phyloP scores from a whole-genome alignment of 2,329 filamentous ascomycete genomes.

The Alternaria ethzedia region DNA sequence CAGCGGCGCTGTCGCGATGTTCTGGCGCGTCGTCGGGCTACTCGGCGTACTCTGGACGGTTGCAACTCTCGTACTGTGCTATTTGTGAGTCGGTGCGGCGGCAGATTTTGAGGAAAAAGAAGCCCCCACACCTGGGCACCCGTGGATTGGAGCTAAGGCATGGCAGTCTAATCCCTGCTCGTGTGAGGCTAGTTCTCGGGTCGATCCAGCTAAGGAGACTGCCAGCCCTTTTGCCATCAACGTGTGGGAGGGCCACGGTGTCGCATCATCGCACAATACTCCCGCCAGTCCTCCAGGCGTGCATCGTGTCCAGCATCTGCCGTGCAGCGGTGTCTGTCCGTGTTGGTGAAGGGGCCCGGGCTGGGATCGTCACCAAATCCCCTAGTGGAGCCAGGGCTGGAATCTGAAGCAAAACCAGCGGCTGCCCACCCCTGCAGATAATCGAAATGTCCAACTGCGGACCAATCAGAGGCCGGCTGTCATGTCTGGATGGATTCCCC shows the following conservation, averaged over 20 bases:
- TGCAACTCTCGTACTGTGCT: slow-evolving; percentile 1
- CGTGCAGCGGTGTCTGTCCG: neutral
- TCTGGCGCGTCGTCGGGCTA: neutral
- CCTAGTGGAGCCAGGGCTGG: slow-evolving; percentile 14
- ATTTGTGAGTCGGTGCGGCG: slow-evolving; percentile 12
- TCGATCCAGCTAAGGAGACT: slow-evolving; percentile 12
- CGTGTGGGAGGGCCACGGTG: neutral
- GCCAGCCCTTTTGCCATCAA: neutral
- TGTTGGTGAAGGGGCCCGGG: neutral
- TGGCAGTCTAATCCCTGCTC: slow-evolving; percentile 10
- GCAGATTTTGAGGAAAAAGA: slow-evolving; percentile 16
- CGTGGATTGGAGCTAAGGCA: slow-evolving; percentile 11
- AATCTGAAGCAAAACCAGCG: slow-evolving; percentile 25
- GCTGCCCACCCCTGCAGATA: slow-evolving; percentile 16
- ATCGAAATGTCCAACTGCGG: slow-evolving; percentile 20
- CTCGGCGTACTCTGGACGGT: slow-evolving; percentile 4
- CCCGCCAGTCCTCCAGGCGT: neutral
- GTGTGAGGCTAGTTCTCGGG: slow-evolving; percentile 12
- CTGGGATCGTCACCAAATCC: slow-evolving; percentile 1
- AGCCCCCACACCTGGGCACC: slow-evolving; percentile 15
- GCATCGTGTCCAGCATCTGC: neutral
- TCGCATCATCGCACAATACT: neutral
- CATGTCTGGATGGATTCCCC: slow-evolving; percentile 11
- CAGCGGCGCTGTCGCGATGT: neutral
- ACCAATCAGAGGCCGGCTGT: slow-evolving; percentile 17